Percentiles rank a stretch among this genome's conserved stretches.
These are phyloP conservation scores for Exophiala bonariae DNA, from an alignment of 2,329 filamentous ascomycete species.

Conservation along the genomic window DNA sequence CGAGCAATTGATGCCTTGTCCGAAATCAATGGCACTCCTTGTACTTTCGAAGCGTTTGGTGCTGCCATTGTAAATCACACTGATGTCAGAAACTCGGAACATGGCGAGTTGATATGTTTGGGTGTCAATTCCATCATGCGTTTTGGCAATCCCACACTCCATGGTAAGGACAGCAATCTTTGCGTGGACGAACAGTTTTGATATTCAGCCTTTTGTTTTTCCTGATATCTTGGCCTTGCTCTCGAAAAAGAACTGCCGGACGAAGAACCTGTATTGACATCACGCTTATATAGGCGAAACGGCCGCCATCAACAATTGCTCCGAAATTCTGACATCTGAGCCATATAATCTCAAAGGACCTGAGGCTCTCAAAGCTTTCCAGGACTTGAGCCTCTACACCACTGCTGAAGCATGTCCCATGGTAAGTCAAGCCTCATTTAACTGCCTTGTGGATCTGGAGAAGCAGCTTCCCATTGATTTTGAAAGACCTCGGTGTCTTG, in stretches of 20 bases:
- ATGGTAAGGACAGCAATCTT: constrained; percentile 39
- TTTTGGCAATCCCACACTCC: constrained; percentile 54
- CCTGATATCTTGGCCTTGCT: no score
- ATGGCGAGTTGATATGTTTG: constrained; percentile 45
- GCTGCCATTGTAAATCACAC: constrained; percentile 59
- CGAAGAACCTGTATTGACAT: not conserved
- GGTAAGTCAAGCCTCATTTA: constrained; percentile 26
- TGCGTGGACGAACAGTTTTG: not conserved
- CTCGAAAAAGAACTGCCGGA: no score
- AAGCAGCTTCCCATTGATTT: no score
- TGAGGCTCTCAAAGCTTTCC: constrained; percentile 48
- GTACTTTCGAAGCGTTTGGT: constrained; percentile 56
- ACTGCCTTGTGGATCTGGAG: not conserved
- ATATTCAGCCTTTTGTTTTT: not conserved
- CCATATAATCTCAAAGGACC: constrained; percentile 43
- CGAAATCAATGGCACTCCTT: constrained; percentile 43
- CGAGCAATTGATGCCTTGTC: constrained; percentile 48
- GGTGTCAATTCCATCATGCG: constrained; percentile 48
- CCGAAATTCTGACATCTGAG: constrained; percentile 48
- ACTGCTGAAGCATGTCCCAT: constrained; percentile 61
- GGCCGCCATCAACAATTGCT: constrained; percentile 56
- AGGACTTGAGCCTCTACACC: constrained; percentile 53
- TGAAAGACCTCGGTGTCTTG: no score
- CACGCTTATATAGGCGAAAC: constrained; percentile 48
- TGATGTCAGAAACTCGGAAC: constrained; percentile 12